Evolutionary conservation across 768 basidiomycete species (phyloP), one percentile per base, ranked within the genome.

Genomic region (Lactifluus pinguis): DNA sequence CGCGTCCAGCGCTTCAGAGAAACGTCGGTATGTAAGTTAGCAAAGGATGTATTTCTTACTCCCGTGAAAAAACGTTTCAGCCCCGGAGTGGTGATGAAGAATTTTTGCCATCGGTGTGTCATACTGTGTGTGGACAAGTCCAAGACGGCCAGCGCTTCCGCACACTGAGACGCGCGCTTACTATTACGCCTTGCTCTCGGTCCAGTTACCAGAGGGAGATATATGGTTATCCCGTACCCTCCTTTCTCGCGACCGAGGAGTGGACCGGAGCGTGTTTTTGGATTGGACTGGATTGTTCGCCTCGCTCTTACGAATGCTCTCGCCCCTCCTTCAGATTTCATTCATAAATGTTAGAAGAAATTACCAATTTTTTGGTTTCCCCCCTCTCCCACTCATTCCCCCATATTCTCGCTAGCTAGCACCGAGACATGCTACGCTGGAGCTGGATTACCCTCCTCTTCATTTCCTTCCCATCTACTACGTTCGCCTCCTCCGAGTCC

Each of bases 281-380:
- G 47, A 19, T 50, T 25, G 25, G n/a, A n/a, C n/a, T n/a, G n/a
- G n/a, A 5, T 47, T 57, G 36, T 57, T 57, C 60, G 55, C 55
- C 57, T 57, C 42, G 11, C 25, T 32, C 7, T n/a, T 51, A 25
- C 25, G 25, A 25, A 25, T 25, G 25, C 25, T 25, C 25, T 25
- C 25, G 25, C 25, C 25, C 25, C 25, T 11, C 13, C 21, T 15
- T 13, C 30, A 53, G 38, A 7, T 29, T 47, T 48, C 25, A 38
- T n/a, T 36, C 44, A 51, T 58, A 58, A 58, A 51, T 34, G 39
- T 25, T 25, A 11, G 8, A 14, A 13, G 42, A 21, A 32, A 29
- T 34, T 19, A 36, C 41, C 19, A 42, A 30, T 4, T 34, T 44
- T 7, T 19, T 9, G 32, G n/a, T 15, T 52, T 19, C 36, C 34